Base-by-base conservation (phyloP, 2,329 filamentous ascomycete genomes). In the Penicillium capsulatum region DNA sequence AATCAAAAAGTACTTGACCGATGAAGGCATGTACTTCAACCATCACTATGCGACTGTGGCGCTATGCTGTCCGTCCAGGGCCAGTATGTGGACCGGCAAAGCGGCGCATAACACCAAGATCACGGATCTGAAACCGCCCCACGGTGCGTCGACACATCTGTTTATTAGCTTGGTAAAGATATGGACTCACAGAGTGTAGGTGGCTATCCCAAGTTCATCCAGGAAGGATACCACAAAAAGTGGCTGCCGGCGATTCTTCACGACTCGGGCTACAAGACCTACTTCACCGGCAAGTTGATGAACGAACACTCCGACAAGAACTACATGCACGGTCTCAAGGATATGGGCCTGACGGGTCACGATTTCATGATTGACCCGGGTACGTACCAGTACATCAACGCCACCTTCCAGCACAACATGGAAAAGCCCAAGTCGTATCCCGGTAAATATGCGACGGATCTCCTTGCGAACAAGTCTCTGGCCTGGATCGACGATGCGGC, bases 241-340 rank as follows among this genome's bases (percentile, higher is more conserved):
- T 84, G 80, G 40, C 69, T 85, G 0, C 81, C 81, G 0, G 57
- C 84, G 0, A 86, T 81, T 80, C 58, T 86, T 3, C 78, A 83
- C 45, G 56, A 73, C 2, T 74, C 74, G 0, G 81, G 80, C 0
- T 85, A 84, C 54, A 75, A 76, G 44, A 85, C 81, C 0, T 84
- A 83, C 51, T 85, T 84, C 51, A 76, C 75, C 0, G 82, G 42
- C 11, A 86, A 86, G 55, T 67, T 84, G 3, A 80, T 83, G 61
- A 85, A 86, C 47, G 69, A 71, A 0, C 80, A 83, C 0, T 65
- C 74, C 1, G 49, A 67, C 1, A 84, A n/a, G n/a, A n/a, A 81
- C 38, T 84, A 82, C 54, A 61, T 22, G 19, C 5, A 22, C 5
- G 19, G 19, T 5, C 19, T 22, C 9, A 9, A 22, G 19, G 19